Evolutionary conservation across 805 yeast species (phyloP).

Genomic region (Ogataea corticis): DNA sequence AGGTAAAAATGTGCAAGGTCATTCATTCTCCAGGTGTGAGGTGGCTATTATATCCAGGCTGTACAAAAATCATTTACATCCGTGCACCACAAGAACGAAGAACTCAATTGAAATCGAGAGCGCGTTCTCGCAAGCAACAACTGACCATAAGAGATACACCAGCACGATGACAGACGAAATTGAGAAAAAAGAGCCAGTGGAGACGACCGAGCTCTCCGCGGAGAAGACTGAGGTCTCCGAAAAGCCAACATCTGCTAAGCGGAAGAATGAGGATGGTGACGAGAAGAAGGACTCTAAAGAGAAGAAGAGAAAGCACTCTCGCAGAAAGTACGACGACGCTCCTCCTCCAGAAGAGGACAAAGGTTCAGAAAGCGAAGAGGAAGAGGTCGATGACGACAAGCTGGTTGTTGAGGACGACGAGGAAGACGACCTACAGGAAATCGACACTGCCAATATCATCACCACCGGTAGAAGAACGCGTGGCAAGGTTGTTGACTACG

Average conservation of each 20-base stretch:
- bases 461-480: slow-evolving; percentile 87
- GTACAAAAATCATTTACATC: no score
- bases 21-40: no score
- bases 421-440: slow-evolving; percentile 78
- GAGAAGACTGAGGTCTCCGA: slow-evolving; percentile 6
- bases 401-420: slow-evolving; percentile 63
- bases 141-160: no score
- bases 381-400: slow-evolving; percentile 50
- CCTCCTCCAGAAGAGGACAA: slow-evolving; percentile 35
- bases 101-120: no score
- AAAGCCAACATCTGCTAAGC: slow-evolving; percentile 6
- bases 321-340: slow-evolving; percentile 26
- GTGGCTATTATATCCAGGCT: no score
- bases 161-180: slow-evolving; percentile 2
- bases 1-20: no score
- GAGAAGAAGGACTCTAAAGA: slow-evolving; percentile 17
- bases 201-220: background rate
- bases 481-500: slow-evolving; percentile 83
- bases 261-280: slow-evolving; percentile 10
- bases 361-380: slow-evolving; percentile 38
- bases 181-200: slow-evolving; percentile 1
- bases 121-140: no score
- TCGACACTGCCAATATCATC: slow-evolving; percentile 81
- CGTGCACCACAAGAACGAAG: no score
- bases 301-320: slow-evolving; percentile 27